phyloP scores from a whole-genome alignment of 345 rosid genomes.

The Capsella bursapastoris region DNA sequence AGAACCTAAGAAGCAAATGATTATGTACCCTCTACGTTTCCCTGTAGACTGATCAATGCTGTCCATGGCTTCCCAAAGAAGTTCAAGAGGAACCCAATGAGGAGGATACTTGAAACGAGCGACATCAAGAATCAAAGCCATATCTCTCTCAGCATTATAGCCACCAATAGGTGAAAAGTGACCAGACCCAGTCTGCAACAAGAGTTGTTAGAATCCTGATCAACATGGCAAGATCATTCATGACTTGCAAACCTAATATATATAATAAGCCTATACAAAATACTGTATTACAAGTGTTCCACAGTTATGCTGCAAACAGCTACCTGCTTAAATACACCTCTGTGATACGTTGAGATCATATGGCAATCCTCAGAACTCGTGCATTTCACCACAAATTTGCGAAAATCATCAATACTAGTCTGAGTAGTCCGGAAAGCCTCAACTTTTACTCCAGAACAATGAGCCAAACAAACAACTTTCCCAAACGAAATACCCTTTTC shows the following conservation, averaged over 20 bases:
- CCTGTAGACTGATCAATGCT: constrained; percentile 68
- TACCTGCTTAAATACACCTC: constrained; percentile 76
- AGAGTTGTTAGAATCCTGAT: not conserved
- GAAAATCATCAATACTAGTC: constrained; percentile 74
- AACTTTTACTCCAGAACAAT: constrained; percentile 91
- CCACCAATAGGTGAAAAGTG: constrained; percentile 99
- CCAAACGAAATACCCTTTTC: constrained; percentile 93
- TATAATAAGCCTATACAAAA: too few species aligned
- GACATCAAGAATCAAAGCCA: constrained; percentile 94
- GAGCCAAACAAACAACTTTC: constrained; percentile 87
- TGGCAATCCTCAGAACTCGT: constrained; percentile 74
- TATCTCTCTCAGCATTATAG: constrained; percentile 85
- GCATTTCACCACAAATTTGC: constrained; percentile 60
- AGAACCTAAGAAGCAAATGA: not conserved
- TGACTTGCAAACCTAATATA: not conserved
- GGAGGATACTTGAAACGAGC: constrained; percentile 99
- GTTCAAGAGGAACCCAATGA: constrained; percentile 90
- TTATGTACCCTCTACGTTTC: constrained; percentile 74
- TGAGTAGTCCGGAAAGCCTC: constrained; percentile 86
- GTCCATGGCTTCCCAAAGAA: constrained; percentile 97
- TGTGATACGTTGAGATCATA: constrained; percentile 81
- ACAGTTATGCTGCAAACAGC: not conserved
- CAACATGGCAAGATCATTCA: constrained; percentile 9
- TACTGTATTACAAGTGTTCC: too few species aligned
- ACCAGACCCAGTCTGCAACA: constrained; percentile 81